A percentile compares a stretch with the other conserved stretches of the same genome.
Evolutionary conservation across 371 early-diverging fungal species (phyloP).

Genomic region (Mortierella polycephala): DNA sequence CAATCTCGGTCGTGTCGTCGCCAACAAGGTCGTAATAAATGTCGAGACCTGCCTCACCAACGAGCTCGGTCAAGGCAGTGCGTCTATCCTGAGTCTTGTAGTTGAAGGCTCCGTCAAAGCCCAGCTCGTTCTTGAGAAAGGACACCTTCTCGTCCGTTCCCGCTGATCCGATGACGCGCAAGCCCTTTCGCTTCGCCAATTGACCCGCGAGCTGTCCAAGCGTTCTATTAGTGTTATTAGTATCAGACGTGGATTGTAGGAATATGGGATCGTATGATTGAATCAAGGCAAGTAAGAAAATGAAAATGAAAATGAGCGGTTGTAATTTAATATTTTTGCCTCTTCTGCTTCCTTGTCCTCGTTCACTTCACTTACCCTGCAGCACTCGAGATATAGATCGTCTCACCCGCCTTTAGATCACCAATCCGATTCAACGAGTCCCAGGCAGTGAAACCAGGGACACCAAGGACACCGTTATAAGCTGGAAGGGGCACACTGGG

Average conservation of each 20-base stretch:
- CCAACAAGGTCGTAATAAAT: constrained; percentile 77
- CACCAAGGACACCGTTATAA: constrained; percentile 60
- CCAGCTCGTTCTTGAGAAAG: constrained; percentile 62
- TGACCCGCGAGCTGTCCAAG: constrained; percentile 74
- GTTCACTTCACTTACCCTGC: constrained; percentile 63
- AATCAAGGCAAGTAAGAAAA: too few species aligned
- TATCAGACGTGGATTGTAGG: too few species aligned
- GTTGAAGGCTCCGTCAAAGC: constrained; percentile 78
- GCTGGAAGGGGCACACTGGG: constrained; percentile 21
- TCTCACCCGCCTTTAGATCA: constrained; percentile 75
- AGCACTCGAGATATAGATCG: constrained; percentile 65
- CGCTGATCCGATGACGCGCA: constrained; percentile 75
- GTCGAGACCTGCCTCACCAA: constrained; percentile 64
- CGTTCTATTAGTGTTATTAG: too few species aligned
- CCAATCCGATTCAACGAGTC: constrained; percentile 53
- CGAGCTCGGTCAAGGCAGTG: constrained; percentile 14
- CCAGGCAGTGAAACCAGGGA: constrained; percentile 61
- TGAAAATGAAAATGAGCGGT: too few species aligned
- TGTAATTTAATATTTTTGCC: too few species aligned
- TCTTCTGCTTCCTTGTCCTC: too few species aligned
- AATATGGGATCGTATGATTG: too few species aligned
- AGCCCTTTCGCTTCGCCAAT: constrained; percentile 66
- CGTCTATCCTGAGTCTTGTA: constrained; percentile 63
- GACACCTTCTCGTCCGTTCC: constrained; percentile 77
- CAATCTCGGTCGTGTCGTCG: constrained; percentile 72